Evolutionary conservation across 768 basidiomycete species (phyloP).

Genomic region (Agrocybe praecox): DNA sequence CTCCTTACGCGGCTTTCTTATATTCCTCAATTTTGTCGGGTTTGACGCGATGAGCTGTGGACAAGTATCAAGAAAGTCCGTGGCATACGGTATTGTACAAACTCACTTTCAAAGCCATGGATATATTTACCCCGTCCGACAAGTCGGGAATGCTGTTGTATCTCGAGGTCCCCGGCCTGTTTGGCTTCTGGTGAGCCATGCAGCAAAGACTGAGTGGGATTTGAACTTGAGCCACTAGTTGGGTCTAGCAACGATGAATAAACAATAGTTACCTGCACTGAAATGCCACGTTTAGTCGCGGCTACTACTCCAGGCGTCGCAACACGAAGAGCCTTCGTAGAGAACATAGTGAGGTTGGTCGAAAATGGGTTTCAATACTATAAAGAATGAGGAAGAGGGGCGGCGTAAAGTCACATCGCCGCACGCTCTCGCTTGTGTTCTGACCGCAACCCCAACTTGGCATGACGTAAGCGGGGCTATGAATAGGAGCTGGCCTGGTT

Average conservation of each 20-base stretch:
- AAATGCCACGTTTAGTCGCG: constrained; percentile 50
- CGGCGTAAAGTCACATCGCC: constrained; percentile 18
- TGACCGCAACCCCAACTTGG: constrained; percentile 1
- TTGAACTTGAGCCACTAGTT: not conserved
- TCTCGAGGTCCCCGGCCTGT: constrained; percentile 74
- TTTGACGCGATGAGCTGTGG: constrained; percentile 80
- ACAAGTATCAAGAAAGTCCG: constrained; percentile 3
- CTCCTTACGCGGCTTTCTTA: constrained; percentile 83
- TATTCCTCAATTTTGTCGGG: constrained; percentile 84
- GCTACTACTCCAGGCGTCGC: constrained; percentile 23
- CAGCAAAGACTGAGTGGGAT: constrained; percentile 64
- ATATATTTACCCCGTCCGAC: constrained; percentile 95
- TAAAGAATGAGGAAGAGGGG: constrained; percentile 6
- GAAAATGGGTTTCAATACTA: constrained; percentile 11
- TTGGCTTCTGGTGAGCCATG: constrained; percentile 95
- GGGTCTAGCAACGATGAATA: not conserved
- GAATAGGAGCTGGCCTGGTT: no score
- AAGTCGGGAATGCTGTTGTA: constrained; percentile 82
- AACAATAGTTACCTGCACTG: constrained; percentile 56
- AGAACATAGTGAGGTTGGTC: constrained; percentile 29
- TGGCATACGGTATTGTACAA: not conserved
- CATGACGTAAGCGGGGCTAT: constrained; percentile 32
- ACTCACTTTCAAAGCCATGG: constrained; percentile 85
- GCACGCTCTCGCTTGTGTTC: constrained; percentile 9
- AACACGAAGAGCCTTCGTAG: constrained; percentile 30